Evolutionary conservation across 140 eudicot genomes (phyloP), one percentile per base, ranked within the genome.

Genomic region (Stevia rebaudiana): DNA sequence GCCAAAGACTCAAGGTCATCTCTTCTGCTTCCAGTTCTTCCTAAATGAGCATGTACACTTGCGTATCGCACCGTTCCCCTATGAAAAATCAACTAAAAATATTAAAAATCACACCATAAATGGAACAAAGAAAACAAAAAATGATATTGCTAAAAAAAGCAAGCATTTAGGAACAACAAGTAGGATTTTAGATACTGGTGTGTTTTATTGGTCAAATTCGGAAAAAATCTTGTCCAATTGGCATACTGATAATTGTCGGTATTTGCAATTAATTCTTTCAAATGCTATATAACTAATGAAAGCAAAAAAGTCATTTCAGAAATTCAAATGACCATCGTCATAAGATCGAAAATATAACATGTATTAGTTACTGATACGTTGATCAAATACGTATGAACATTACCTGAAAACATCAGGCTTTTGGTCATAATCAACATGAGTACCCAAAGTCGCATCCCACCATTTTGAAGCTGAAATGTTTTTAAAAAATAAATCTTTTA

Each of bases 41-140:
- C 90, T 73, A 84, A 72, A 80, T 84, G 90, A 12, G 90, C 90
- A 80, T 84, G 90, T 9, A 84, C 90, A 65, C 90, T 84, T 30
- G 90, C 90, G 50, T 84, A 84, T 42, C 90, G 83, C 39, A 84
- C 83, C 18, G 90, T 84, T 40, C 90, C 90, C 80, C 90, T 84
- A 68, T 36, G 51, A 15, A 35, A 3, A 4, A 21, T 13, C 49
- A 15, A 40, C 63, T 12, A 42, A 33, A 52, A 52, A 31, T 54
- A 28, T 19, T 15, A n/a, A 67, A 28, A n/a, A 36, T 5, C 5
- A 41, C 5, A 41, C 28, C 18, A 12, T 19, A 50, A 49, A 71
- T 11, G 15, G 42, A 73, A 11, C 19, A 15, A 42, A 41, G 30
- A 19, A 8, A 51, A 15, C 8, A 47, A 50, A 37, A 10, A 43